Percentiles rank a stretch among this genome's conserved stretches.
These are phyloP conservation scores for Canavalia gladiata DNA, from an alignment of 306 rosid species.

Conservation along the genomic window DNA sequence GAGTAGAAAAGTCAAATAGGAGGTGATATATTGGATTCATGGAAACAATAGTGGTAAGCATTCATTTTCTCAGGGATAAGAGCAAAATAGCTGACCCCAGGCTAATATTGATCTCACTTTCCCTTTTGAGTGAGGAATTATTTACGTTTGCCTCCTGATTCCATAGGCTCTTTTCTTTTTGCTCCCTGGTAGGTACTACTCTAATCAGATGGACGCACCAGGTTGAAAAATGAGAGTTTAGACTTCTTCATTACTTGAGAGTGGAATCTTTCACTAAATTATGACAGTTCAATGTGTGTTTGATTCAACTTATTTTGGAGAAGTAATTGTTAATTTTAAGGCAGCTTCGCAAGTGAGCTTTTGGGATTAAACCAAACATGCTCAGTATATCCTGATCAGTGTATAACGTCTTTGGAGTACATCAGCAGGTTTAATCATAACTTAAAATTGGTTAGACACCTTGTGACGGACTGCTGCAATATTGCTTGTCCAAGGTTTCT, in stretches of 20 bases:
- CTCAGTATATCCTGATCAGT: not conserved
- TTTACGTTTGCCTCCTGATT: not conserved
- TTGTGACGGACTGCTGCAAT: not conserved
- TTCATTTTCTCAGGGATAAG: constrained; percentile 5
- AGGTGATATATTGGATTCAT: not conserved
- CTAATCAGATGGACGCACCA: not conserved
- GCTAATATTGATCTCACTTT: not conserved
- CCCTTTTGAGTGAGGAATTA: not conserved
- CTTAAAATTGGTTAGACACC: not conserved
- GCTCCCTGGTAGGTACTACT: not conserved
- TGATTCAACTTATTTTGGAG: not conserved
- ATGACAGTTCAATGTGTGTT: not conserved
- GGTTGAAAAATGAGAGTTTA: not conserved
- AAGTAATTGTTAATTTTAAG: not conserved
- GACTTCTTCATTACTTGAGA: not conserved
- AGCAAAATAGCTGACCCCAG: not conserved
- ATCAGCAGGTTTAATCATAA: not conserved
- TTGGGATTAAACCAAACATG: not conserved
- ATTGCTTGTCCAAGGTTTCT: not conserved
- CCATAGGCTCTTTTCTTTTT: not conserved
- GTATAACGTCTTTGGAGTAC: not conserved
- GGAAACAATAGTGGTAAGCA: not conserved
- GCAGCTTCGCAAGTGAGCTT: not conserved
- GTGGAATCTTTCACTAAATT: not conserved
- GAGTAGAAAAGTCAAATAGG: not conserved